phyloP scores from a whole-genome alignment of 176 grass and related monocot genomes.

The Carex littledalei region DNA sequence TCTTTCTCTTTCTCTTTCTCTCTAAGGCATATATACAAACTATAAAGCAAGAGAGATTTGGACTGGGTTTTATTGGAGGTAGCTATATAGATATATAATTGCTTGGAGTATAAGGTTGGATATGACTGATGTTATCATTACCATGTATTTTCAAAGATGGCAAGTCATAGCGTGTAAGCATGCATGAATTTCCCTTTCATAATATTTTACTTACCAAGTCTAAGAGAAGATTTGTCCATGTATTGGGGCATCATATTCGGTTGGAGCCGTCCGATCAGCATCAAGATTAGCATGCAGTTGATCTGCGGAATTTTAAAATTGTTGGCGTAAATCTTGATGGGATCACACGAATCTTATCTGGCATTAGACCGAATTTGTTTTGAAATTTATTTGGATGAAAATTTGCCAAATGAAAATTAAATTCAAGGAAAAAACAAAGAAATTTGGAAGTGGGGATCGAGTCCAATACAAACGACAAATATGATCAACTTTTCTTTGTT shows the following conservation, averaged over 20 bases:
- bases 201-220: background rate
- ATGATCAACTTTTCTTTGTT: background rate
- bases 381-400: background rate
- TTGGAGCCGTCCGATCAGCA: no score
- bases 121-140: background rate
- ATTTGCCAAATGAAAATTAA: background rate
- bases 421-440: background rate
- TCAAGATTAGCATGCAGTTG: no score
- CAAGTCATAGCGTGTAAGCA: constrained; percentile 24
- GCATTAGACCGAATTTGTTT: no score
- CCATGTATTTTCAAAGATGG: background rate
- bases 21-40: background rate
- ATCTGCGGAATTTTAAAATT: no score
- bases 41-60: background rate
- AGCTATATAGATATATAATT: background rate
- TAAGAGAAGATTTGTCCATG: background rate
- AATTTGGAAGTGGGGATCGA: background rate
- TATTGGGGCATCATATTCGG: no score
- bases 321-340: no score
- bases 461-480: background rate
- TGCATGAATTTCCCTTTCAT: constrained; percentile 4
- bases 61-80: background rate
- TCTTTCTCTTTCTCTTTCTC: background rate
- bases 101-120: constrained; percentile 23
- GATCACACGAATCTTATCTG: no score